These are phyloP conservation scores for Acanthamoeba sp. DNA, from an alignment of 208 protist species.

Conservation along the genomic window DNA sequence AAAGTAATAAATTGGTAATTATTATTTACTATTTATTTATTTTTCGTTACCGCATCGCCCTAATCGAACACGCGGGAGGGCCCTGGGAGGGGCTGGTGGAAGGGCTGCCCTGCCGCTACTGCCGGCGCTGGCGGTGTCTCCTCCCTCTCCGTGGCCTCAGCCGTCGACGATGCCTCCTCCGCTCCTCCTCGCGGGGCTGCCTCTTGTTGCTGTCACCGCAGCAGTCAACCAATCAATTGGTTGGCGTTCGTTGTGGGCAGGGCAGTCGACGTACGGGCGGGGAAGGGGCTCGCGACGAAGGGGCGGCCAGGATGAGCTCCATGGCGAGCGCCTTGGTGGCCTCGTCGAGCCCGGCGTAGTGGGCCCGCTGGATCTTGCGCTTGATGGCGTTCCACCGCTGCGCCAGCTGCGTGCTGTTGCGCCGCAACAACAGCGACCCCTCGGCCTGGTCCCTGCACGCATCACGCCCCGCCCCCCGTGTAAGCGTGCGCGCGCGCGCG, in stretches of 20 bases:
- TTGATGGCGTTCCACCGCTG: conserved; percentile 38
- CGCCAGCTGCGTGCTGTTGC: conserved; percentile 9
- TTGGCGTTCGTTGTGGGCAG: too few species aligned
- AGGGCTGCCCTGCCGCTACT: neutral
- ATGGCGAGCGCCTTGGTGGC: neutral
- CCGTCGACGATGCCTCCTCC: neutral
- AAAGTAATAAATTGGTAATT: too few species aligned
- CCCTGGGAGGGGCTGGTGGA: neutral
- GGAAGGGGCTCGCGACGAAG: neutral
- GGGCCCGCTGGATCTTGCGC: conserved; percentile 14
- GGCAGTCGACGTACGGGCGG: neutral
- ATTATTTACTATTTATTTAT: too few species aligned
- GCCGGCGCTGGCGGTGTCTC: neutral
- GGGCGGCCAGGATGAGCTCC: neutral
- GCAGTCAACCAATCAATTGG: too few species aligned
- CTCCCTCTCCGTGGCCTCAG: neutral
- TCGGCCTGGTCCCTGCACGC: neutral
- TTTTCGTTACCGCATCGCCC: neutral
- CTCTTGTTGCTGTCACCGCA: neutral
- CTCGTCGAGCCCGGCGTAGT: conserved; percentile 5
- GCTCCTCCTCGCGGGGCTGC: neutral
- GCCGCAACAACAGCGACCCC: neutral
- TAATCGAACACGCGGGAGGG: conserved; percentile 14
- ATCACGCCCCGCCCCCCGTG: neutral
- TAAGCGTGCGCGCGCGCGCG: too few species aligned